These are phyloP conservation scores for Naematelia aurantialba DNA, from an alignment of 768 basidiomycete species.

Conservation along the genomic window DNA sequence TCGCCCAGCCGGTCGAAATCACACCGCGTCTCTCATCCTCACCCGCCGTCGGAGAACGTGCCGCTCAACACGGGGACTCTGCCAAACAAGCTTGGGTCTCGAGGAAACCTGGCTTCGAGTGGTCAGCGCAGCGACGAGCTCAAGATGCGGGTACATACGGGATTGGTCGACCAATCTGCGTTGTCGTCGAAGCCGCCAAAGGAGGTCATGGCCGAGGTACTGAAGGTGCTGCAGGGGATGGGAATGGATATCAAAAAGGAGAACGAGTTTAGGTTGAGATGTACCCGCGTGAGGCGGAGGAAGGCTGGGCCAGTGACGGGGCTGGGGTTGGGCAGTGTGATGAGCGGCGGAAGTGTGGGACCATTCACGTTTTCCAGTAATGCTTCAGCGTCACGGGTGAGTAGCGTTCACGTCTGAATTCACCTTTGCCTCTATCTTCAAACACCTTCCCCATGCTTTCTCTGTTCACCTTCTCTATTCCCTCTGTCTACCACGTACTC, in stretches of 20 bases:
- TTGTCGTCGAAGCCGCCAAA: slow-evolving; percentile 79
- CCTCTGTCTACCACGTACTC: too few species aligned
- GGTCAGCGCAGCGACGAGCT: slow-evolving; percentile 53
- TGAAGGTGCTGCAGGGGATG: slow-evolving; percentile 75
- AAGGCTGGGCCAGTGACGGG: slow-evolving; percentile 55
- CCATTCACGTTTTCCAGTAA: slow-evolving; percentile 73
- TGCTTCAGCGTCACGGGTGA: slow-evolving; percentile 79
- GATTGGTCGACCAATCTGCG: slow-evolving; percentile 83
- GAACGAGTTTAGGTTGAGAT: slow-evolving; percentile 84
- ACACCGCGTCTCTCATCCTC: slow-evolving; percentile 20
- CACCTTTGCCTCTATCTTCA: background rate
- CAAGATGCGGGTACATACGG: slow-evolving; percentile 74
- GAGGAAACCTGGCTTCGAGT: slow-evolving; percentile 39
- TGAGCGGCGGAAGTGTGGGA: slow-evolving; percentile 52
- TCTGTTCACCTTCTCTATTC: too few species aligned
- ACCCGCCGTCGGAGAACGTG: slow-evolving; percentile 6
- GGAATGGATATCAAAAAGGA: slow-evolving; percentile 84
- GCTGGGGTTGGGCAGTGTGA: slow-evolving; percentile 52
- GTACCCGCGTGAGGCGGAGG: slow-evolving; percentile 71
- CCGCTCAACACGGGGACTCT: slow-evolving; percentile 14
- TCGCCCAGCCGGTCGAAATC: slow-evolving; percentile 28
- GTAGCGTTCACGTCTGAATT: slow-evolving; percentile 51
- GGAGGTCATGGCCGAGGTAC: slow-evolving; percentile 82
- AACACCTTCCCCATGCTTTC: background rate
- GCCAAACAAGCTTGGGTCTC: slow-evolving; percentile 8